Evolutionary conservation across 768 basidiomycete genomes (phyloP).

Genomic region (Podaxis sp.): DNA sequence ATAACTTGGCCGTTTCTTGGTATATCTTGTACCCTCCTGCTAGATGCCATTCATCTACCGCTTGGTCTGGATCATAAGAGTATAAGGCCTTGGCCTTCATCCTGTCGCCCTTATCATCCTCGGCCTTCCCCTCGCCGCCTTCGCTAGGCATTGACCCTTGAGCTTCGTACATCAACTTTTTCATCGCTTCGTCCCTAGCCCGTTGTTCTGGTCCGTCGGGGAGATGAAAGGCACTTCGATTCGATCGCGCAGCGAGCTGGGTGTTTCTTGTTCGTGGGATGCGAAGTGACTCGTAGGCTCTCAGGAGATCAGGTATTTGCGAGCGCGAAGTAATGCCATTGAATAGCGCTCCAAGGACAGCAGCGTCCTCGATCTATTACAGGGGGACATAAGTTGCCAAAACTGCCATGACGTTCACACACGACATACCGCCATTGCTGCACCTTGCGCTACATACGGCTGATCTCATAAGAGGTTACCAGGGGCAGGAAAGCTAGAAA

Average conservation of each 20-base stretch:
- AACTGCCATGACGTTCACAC: background rate
- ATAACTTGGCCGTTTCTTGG: background rate
- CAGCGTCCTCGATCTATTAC: constrained; percentile 48
- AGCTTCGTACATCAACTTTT: constrained; percentile 43
- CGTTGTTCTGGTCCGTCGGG: constrained; percentile 57
- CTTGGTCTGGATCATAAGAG: constrained; percentile 55
- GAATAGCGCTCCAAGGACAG: constrained; percentile 51
- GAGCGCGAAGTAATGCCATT: constrained; percentile 40
- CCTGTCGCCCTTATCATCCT: constrained; percentile 55
- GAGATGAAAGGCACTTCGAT: constrained; percentile 57
- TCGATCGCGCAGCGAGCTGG: constrained; percentile 48
- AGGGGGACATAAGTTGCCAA: background rate
- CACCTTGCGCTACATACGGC: constrained; percentile 57
- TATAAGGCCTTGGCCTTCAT: constrained; percentile 46
- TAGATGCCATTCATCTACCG: constrained; percentile 48
- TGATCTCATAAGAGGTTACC: constrained; percentile 18
- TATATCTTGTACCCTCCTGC: background rate
- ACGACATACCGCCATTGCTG: constrained; percentile 48
- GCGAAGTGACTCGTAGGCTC: constrained; percentile 54
- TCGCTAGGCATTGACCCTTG: constrained; percentile 26
- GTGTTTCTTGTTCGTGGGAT: constrained; percentile 47
- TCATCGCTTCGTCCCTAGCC: constrained; percentile 52
- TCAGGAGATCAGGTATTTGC: constrained; percentile 48
- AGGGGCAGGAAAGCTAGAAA: too few species aligned
- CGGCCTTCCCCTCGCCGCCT: constrained; percentile 14